phyloP scores from a whole-genome alignment of 805 yeast species.

The Candida corydali region DNA sequence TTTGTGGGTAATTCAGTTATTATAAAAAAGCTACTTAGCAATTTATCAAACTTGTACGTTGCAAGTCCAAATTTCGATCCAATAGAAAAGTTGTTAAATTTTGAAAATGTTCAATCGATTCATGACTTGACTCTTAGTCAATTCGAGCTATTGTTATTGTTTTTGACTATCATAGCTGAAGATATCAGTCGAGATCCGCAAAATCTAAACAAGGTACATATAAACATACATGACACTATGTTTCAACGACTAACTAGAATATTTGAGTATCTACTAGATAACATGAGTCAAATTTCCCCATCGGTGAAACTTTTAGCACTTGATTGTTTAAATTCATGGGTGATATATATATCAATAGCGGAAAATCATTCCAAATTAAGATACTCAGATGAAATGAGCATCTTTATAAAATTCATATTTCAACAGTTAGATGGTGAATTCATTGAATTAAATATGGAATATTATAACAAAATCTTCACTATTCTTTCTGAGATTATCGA shows the following conservation, averaged over 20 bases:
- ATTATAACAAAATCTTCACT: slow-evolving; percentile 22
- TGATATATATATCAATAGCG: slow-evolving; percentile 31
- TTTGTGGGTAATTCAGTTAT: slow-evolving; percentile 30
- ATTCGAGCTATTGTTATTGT: slow-evolving; percentile 20
- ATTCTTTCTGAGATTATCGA: slow-evolving; percentile 45
- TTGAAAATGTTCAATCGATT: background rate
- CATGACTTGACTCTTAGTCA: slow-evolving; percentile 10
- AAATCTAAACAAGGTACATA: slow-evolving; percentile 29
- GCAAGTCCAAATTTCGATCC: slow-evolving; percentile 15
- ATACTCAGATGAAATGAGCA: slow-evolving; percentile 23
- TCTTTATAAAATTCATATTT: slow-evolving; percentile 20
- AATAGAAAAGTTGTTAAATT: background rate
- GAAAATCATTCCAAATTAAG: slow-evolving; percentile 30
- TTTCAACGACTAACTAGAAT: slow-evolving; percentile 21
- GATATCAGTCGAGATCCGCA: slow-evolving; percentile 41
- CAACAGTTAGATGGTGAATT: slow-evolving; percentile 11
- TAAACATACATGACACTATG: slow-evolving; percentile 28
- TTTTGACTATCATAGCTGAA: slow-evolving; percentile 48
- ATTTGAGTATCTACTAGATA: slow-evolving; percentile 15
- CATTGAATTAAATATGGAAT: slow-evolving; percentile 12
- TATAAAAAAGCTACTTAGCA: slow-evolving; percentile 55
- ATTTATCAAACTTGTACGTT: slow-evolving; percentile 47
- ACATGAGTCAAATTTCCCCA: slow-evolving; percentile 5
- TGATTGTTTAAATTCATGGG: slow-evolving; percentile 33
- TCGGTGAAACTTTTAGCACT: slow-evolving; percentile 13